phyloP scores from a whole-genome alignment of 805 yeast genomes.

The Wickerhamiella brachini region DNA sequence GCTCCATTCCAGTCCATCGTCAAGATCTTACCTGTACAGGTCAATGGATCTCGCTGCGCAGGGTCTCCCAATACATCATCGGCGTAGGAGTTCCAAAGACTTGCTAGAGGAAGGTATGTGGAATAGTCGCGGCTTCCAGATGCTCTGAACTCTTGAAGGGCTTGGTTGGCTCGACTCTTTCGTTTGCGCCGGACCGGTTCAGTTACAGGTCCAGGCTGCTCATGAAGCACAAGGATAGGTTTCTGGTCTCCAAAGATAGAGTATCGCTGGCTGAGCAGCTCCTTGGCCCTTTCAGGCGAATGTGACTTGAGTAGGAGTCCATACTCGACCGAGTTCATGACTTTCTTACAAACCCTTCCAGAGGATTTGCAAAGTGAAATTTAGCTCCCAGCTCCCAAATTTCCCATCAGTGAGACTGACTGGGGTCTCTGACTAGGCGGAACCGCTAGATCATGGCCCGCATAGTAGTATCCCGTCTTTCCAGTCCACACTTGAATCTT shows the following conservation, averaged over 20 bases:
- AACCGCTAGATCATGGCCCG: not conserved
- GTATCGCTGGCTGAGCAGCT: constrained; percentile 27
- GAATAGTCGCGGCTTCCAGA: constrained; percentile 26
- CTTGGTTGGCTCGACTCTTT: constrained; percentile 21
- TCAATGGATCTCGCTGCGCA: constrained; percentile 3
- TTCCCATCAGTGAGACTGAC: too few relatives aligned
- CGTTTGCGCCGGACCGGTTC: constrained; percentile 19
- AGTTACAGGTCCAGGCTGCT: not conserved
- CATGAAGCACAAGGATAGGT: constrained; percentile 23
- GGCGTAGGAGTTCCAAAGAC: constrained; percentile 65
- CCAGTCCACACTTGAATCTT: constrained; percentile 60
- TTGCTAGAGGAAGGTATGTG: constrained; percentile 40
- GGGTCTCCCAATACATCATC: constrained; percentile 33
- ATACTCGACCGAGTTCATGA: constrained; percentile 16
- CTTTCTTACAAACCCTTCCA: not conserved
- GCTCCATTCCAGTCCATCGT: constrained; percentile 78
- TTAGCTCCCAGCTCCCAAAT: too few relatives aligned
- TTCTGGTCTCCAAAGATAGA: constrained; percentile 25
- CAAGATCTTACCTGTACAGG: constrained; percentile 32
- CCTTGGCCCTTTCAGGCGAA: constrained; percentile 19
- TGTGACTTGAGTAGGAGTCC: constrained; percentile 21
- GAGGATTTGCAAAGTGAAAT: not conserved
- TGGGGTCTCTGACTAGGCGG: not conserved
- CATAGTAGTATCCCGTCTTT: constrained; percentile 30
- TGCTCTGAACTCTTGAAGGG: constrained; percentile 24